Evolutionary conservation across 1,284 basidiomycete genomes (phyloP).

Genomic region (Apiotrichum porosum): DNA sequence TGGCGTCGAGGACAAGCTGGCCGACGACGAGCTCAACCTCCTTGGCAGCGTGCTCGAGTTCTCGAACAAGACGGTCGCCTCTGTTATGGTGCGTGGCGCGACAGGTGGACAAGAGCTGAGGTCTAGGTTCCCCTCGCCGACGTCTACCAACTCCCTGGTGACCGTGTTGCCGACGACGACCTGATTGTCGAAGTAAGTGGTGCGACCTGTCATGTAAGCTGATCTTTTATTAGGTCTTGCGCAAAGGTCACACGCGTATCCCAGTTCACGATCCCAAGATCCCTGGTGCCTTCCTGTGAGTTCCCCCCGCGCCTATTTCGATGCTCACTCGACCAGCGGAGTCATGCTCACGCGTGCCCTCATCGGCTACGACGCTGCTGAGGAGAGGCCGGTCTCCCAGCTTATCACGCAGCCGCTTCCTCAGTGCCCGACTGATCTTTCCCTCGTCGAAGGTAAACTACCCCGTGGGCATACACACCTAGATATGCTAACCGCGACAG

Average conservation of each 20-base stretch:
- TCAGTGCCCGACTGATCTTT: conserved; percentile 50
- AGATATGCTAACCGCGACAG: conserved; percentile 9
- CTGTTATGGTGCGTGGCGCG: conserved; percentile 59
- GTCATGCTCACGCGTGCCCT: conserved; percentile 49
- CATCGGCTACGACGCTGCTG: conserved; percentile 76
- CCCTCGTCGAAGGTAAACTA: conserved; percentile 49
- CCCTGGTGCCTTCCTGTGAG: conserved; percentile 54
- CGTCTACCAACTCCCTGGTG: conserved; percentile 49
- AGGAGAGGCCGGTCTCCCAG: conserved; percentile 64
- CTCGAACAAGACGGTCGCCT: conserved; percentile 70
- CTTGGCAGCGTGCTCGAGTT: conserved; percentile 78
- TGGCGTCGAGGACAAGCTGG: conserved; percentile 65
- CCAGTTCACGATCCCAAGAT: conserved; percentile 75
- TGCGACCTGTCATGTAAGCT: neutral
- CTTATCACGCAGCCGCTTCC: conserved; percentile 73
- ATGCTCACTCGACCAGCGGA: conserved; percentile 10
- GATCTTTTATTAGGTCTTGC: conserved; percentile 13
- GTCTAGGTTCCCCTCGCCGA: conserved; percentile 50
- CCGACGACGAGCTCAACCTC: conserved; percentile 78
- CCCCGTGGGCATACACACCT: neutral
- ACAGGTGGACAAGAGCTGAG: neutral
- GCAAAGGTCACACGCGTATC: conserved; percentile 61
- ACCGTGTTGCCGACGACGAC: conserved; percentile 54
- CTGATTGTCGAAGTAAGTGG: conserved; percentile 65
- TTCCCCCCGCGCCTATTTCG: neutral